These are phyloP conservation scores for Pleurotus eryngii DNA, from an alignment of 768 basidiomycete species.

Conservation along the genomic window DNA sequence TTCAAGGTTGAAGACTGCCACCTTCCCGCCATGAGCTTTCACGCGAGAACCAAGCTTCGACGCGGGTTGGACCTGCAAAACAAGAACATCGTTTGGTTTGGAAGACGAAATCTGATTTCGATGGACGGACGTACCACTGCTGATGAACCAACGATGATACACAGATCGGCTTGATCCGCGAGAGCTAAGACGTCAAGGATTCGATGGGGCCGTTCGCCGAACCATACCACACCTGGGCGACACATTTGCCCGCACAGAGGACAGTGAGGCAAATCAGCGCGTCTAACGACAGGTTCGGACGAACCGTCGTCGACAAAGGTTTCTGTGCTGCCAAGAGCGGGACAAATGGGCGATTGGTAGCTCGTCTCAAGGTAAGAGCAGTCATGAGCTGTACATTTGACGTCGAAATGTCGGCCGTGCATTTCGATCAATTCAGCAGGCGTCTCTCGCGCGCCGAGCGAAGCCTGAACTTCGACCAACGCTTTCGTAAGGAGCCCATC, in stretches of 20 bases:
- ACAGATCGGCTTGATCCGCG: constrained; percentile 27
- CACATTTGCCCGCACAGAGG: constrained; percentile 24
- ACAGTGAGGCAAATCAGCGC: constrained; percentile 12
- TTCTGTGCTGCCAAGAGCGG: no score
- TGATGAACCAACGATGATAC: constrained; percentile 36
- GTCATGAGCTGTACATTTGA: no score
- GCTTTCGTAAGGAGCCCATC: constrained; percentile 35
- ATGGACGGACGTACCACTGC: constrained; percentile 20
- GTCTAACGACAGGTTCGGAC: not conserved
- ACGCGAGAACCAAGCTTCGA: constrained; percentile 22
- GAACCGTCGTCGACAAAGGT: no score
- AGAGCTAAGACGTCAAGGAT: constrained; percentile 24
- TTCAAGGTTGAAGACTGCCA: constrained; percentile 37
- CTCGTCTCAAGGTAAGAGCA: no score
- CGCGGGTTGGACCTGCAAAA: constrained; percentile 25
- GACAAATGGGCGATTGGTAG: no score
- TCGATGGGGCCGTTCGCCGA: constrained; percentile 29
- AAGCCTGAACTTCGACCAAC: constrained; percentile 12
- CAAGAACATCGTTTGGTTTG: not conserved
- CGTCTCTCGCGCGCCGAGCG: no score
- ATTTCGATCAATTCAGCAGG: no score
- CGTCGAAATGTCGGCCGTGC: no score
- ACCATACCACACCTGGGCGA: constrained; percentile 40
- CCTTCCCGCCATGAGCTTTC: constrained; percentile 26
- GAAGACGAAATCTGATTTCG: no score